Evolutionary conservation across 805 yeast species (phyloP).

Genomic region (Candida michaelii): DNA sequence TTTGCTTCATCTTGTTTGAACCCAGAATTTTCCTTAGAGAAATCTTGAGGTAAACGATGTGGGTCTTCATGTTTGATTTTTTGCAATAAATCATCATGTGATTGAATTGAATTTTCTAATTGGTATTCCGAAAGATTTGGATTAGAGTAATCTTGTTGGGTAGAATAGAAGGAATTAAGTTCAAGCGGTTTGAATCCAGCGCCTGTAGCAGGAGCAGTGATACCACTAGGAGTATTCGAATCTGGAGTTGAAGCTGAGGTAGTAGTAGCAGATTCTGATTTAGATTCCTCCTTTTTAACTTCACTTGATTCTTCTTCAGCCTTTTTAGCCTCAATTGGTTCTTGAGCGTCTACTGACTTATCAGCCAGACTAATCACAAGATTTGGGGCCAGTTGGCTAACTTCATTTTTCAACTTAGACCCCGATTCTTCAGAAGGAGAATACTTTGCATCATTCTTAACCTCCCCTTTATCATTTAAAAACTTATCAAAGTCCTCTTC

Average conservation of each 20-base stretch:
- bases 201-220: no score
- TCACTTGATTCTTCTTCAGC: not conserved
- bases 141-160: conserved; percentile 29
- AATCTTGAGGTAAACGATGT: conserved; percentile 19
- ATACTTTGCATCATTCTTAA: conserved; percentile 47
- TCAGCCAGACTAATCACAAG: not conserved
- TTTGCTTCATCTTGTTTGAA: conserved; percentile 1
- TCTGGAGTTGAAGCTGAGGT: no score
- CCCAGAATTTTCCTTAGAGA: conserved; percentile 17
- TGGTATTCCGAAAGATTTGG: conserved; percentile 48
- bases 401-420: not conserved
- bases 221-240: no score
- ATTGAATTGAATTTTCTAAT: conserved; percentile 37
- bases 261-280: no score
- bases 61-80: conserved; percentile 38
- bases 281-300: no score
- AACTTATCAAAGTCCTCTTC: conserved; percentile 55
- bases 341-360: conserved; percentile 19
- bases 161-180: conserved; percentile 8
- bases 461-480: conserved; percentile 53
- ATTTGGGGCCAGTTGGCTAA: not conserved
- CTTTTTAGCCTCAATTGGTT: not conserved
- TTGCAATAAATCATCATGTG: conserved; percentile 35
- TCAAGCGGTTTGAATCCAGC: not conserved
- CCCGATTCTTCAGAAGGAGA: conserved; percentile 10